Conservation (phyloP, 768 basidiomycete species). For the Cystofilobasidium ferigula region DNA sequence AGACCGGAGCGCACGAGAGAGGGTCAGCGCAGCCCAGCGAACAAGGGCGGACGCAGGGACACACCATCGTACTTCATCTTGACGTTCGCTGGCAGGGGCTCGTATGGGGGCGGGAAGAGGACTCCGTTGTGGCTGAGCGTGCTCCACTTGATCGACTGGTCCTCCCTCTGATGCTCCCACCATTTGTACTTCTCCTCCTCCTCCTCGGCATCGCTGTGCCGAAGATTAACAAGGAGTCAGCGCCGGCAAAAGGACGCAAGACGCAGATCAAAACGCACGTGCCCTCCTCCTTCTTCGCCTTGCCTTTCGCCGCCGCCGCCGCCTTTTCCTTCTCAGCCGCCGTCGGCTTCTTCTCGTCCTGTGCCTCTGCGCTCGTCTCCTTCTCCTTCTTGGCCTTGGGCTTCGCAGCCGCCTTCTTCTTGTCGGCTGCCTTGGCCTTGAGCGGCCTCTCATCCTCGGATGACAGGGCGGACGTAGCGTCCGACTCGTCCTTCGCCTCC, state of each 20-base stretch:
- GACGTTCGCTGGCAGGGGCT: slow-evolving; percentile 64
- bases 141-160: slow-evolving; percentile 75
- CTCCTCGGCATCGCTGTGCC: slow-evolving; percentile 36
- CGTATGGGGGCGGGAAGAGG: slow-evolving; percentile 89
- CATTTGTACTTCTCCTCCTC: slow-evolving; percentile 61
- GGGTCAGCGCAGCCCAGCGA: slow-evolving; percentile 1
- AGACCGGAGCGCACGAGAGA: neutral
- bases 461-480: neutral
- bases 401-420: slow-evolving; percentile 24
- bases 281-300: slow-evolving; percentile 37
- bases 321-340: slow-evolving; percentile 33
- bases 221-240: neutral
- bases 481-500: slow-evolving; percentile 23
- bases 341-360: slow-evolving; percentile 47
- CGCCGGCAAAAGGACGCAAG: neutral
- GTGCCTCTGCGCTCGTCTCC: slow-evolving; percentile 35
- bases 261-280: slow-evolving; percentile 37
- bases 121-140: slow-evolving; percentile 93
- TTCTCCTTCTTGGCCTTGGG: slow-evolving; percentile 20
- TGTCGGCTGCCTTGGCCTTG: slow-evolving; percentile 23
- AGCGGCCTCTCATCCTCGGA: slow-evolving; percentile 28
- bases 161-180: slow-evolving; percentile 62
- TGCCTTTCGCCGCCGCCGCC: slow-evolving; percentile 13
- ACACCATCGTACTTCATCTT: slow-evolving; percentile 93
- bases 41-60: slow-evolving; percentile 30